A percentile compares a stretch with the other conserved stretches of the same genome.
Conservation (phyloP, 2,329 filamentous ascomycete species). For the Fusarium sp. region DNA sequence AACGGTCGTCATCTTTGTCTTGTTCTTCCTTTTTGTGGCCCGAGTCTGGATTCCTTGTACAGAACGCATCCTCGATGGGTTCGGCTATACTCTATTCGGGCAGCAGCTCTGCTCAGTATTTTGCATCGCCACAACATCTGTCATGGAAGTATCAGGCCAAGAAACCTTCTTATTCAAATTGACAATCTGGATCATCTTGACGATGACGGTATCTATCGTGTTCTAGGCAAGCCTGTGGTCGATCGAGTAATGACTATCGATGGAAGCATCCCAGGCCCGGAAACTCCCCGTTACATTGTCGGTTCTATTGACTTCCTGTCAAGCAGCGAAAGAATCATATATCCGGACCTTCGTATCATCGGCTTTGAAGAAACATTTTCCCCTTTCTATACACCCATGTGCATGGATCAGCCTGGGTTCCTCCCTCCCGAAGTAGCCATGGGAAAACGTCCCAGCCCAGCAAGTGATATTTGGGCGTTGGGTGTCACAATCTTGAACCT, state of each 20-base stretch:
- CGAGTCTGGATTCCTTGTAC: not conserved
- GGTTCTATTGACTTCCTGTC: slow-evolving; percentile 2
- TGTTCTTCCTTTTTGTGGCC: slow-evolving; percentile 1
- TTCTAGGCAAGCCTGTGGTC: not conserved
- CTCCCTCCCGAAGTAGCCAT: not conserved
- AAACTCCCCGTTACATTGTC: not conserved
- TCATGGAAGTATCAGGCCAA: not conserved
- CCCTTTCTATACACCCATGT: not conserved
- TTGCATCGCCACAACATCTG: not conserved
- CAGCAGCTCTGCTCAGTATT: not conserved
- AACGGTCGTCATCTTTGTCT: not conserved
- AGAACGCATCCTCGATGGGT: not conserved
- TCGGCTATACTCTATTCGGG: not conserved
- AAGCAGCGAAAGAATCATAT: not conserved
- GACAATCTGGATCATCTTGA: not conserved
- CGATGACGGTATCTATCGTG: not conserved
- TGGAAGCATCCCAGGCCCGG: not conserved
- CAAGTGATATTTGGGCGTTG: not conserved
- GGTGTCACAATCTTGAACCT: not conserved
- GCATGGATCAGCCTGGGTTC: not conserved
- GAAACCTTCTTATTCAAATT: not conserved
- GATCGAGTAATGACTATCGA: not conserved
- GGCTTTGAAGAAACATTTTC: not conserved
- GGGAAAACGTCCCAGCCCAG: not conserved
- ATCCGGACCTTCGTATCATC: not conserved